Evolutionary conservation across 495 filamentous ascomycete species (phyloP), one percentile per base, ranked within the genome.

Genomic region (Pseudoneurospora amorphoporcata): DNA sequence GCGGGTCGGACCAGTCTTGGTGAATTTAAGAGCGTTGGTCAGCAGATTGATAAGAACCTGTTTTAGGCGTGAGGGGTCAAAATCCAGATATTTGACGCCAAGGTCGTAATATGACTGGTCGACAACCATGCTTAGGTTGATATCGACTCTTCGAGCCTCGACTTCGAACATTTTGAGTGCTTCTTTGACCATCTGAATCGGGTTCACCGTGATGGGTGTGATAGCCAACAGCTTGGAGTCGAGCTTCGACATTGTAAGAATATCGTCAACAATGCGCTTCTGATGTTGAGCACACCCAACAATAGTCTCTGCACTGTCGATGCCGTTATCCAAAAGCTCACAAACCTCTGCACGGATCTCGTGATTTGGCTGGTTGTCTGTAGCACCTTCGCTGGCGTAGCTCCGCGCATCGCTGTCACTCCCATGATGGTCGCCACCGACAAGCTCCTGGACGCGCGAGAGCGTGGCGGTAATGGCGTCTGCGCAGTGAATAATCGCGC

Each of bases 1-100:
- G 32, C 80, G 75, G 5, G 73, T 78, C 12, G 75, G 73, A 1
- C 79, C 80, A 72, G 81, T 79, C 84, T 87, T 89, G 3, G 91
- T 93, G 74, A 93, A 94, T 75, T 94, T 94, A 72, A 94, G 90
- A 2, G 91, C 88, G 73, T 92, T 93, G 0, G 89, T 89, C 69
- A 91, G 79, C 1, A 93, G 83, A 74, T 93, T 93, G 73, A 92
- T 89, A 4, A 90, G 82, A 3, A 94, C 89, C 76, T 94, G 92
- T 71, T 89, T 86, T 69, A 94, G 86, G 8, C 91, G 82, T 8
- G 87, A 88, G 0, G 92, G 89, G 79, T 95, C 92, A 17, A 91
- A 83, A 43, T 86, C 82, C 8, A 94, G 88, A 85, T 89, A 94
- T 32, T 89, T 85, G 32, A 93, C 79, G 1, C 80, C 80, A 1